Base-by-base conservation (phyloP, 2,329 filamentous ascomycete genomes). In the Verticillium nonalfalfae region DNA sequence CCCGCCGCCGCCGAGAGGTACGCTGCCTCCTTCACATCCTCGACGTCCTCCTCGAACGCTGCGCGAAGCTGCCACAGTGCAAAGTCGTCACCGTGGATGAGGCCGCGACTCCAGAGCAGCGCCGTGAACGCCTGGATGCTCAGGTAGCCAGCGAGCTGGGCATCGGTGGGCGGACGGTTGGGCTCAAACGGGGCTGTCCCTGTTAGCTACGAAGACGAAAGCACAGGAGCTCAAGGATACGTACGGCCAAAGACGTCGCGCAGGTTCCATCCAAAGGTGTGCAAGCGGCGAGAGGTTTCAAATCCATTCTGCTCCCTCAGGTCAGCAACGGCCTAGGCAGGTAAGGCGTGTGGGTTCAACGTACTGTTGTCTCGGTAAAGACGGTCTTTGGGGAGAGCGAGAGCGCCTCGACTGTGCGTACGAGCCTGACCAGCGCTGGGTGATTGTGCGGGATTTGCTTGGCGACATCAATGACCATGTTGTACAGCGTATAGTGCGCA, bases 121-220 rank as follows among this genome's bases (percentile, higher is more conserved):
- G 64, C 59, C 33, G 61, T 63, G 35, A 65, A 65, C 14, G 61
- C 63, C 54, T 64, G 62, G 13, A 64, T 57, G 26, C 58, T 65
- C 18, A 64, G 26, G 57, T 60, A 64, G 26, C 56, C 31, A n/a
- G 40, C 26, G 31, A 54, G 31, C 33, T 59, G 31, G 26, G 40
- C 58, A 7, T 59, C n/a, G 11, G 26, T 21, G 1, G 58, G 58
- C 1, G 40, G 40, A 15, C 38, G 21, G 58, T 14, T 50, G 40
- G 40, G 40, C 18, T 36, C 45, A 18, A 59, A 59, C 4, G 40
- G 40, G 18, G 58, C 40, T 59, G 34, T 14, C 1, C 15, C n/a
- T 11, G 57, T 59, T 15, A 59, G 57, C 3, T 56, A 14, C 9
- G 5, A 50, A 11, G 2, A 7, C 11, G n/a, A 1, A 56, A 11